Base-by-base conservation (phyloP, 2,329 filamentous ascomycete species). In the Lachnellula occidentalis region DNA sequence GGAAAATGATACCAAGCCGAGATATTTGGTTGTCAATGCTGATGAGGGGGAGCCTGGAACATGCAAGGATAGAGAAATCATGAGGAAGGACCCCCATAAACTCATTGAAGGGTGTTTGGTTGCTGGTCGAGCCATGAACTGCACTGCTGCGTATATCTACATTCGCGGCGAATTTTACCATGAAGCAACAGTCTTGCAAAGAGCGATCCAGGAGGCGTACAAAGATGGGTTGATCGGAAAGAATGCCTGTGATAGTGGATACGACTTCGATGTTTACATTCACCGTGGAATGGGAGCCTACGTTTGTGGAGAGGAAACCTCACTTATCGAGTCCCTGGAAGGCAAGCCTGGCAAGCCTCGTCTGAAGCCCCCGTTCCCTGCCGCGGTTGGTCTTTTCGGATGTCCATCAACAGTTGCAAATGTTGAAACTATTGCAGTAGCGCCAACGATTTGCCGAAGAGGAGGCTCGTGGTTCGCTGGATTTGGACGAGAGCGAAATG, bases 71-170 rank as follows among this genome's bases (percentile, higher is more conserved):
- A 87, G 94, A 70, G 94, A 99, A 75, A 99, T 99, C 66, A 99
- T 99, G 94, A 91, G 94, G 76, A 99, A 99, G 78, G 94, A 99
- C 73, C 94, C 94, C 60, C 94, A 99, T 80, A 99, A 99, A 82
- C 88, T 99, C 62, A 80, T 99, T 70, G 94, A 99, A 77, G 94
- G 94, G 71, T 99, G 94, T 74, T 80, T 99, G 61, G 87, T 99
- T 48, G 91, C 94, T 64, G 94, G 94, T 50, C 88, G 94, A 70
- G 92, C 94, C 70, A 99, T 99, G 94, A 99, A 99, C 77, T 94
- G 92, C 70, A 94, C 90, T 47, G 94, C 94, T 56, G 94, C 94
- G 64, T 99, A 99, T 77, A 99, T 99, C 72, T 99, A 99, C 75
- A 99, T 99, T 68, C 92, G 94, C 72, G 94, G 94, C 71, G 94